phyloP scores from a whole-genome alignment of 495 filamentous ascomycete species.

The Neurospora sublineolata region DNA sequence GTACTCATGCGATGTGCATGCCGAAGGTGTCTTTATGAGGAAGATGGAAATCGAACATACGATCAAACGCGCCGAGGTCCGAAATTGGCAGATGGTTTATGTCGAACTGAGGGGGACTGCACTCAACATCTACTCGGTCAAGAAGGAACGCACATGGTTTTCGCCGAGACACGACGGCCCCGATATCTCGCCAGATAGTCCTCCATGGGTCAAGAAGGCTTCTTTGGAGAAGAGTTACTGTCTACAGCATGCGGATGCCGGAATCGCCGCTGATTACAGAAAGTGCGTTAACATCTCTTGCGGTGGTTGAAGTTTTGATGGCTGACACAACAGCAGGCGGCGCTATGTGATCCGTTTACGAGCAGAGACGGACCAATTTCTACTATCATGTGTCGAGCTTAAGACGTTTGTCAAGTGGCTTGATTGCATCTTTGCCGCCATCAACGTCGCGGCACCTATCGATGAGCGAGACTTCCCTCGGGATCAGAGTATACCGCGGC shows the following conservation, averaged over 20 bases:
- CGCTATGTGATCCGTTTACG: slow-evolving; percentile 51
- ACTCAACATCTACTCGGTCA: slow-evolving; percentile 44
- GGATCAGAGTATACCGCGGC: slow-evolving; percentile 39
- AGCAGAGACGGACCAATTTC: slow-evolving; percentile 52
- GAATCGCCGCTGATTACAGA: slow-evolving; percentile 50
- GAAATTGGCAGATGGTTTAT: slow-evolving; percentile 46
- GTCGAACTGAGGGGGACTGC: slow-evolving; percentile 49
- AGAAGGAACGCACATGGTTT: slow-evolving; percentile 31
- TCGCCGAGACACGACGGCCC: slow-evolving; percentile 19
- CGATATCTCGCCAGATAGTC: slow-evolving; percentile 28
- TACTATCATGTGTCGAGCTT: slow-evolving; percentile 43
- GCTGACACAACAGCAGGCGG: slow-evolving; percentile 23
- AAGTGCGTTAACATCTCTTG: slow-evolving; percentile 31
- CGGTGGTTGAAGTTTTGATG: not conserved
- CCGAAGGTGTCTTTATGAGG: slow-evolving; percentile 40
- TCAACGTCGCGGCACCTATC: slow-evolving; percentile 50
- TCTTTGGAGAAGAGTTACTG: slow-evolving; percentile 44
- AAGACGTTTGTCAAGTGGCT: slow-evolving; percentile 46
- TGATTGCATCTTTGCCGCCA: slow-evolving; percentile 52
- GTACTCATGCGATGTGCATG: slow-evolving; percentile 44
- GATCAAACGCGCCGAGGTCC: slow-evolving; percentile 38
- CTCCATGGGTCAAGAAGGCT: slow-evolving; percentile 31
- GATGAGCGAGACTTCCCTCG: slow-evolving; percentile 47
- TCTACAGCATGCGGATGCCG: slow-evolving; percentile 54
- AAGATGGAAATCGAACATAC: slow-evolving; percentile 50